phyloP scores from a whole-genome alignment of 495 filamentous ascomycete species.

The Penicillium lividum region DNA sequence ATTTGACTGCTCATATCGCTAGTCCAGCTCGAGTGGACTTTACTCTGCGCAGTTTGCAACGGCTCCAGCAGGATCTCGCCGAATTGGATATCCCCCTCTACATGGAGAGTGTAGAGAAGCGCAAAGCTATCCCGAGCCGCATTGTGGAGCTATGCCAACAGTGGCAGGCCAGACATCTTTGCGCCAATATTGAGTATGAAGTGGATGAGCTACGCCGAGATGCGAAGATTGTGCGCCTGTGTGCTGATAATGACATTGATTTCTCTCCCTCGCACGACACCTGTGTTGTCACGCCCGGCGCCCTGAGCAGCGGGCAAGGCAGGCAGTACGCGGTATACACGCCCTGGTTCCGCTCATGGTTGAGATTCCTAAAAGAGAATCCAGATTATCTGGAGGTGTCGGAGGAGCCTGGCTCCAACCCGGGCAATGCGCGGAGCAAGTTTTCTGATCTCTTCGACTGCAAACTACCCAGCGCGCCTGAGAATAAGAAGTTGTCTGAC shows the following conservation, averaged over 20 bases:
- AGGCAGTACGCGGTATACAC: conserved; percentile 83
- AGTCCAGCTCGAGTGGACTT: conserved; percentile 78
- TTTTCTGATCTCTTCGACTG: conserved; percentile 63
- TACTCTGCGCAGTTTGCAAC: conserved; percentile 65
- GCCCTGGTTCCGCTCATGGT: conserved; percentile 80
- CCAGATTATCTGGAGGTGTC: conserved; percentile 61
- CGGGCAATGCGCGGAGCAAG: conserved; percentile 48
- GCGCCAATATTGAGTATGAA: conserved; percentile 61
- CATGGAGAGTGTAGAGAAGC: conserved; percentile 67
- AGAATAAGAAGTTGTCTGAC: conserved; percentile 60
- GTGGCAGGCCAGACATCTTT: conserved; percentile 70
- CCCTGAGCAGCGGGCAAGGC: conserved; percentile 60
- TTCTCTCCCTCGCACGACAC: conserved; percentile 74
- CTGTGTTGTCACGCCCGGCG: conserved; percentile 76
- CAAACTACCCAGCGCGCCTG: conserved; percentile 61
- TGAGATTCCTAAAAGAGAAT: conserved; percentile 67
- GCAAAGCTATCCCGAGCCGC: conserved; percentile 61
- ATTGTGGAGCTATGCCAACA: conserved; percentile 67
- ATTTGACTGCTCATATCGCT: conserved; percentile 78
- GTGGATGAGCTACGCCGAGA: conserved; percentile 68
- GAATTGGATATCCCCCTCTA: conserved; percentile 78
- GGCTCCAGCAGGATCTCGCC: conserved; percentile 65
- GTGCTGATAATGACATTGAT: conserved; percentile 59
- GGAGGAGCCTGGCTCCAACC: conserved; percentile 63
- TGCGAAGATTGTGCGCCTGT: conserved; percentile 59